These are phyloP conservation scores for Russula sp. DNA, from an alignment of 768 basidiomycete species.

Conservation along the genomic window DNA sequence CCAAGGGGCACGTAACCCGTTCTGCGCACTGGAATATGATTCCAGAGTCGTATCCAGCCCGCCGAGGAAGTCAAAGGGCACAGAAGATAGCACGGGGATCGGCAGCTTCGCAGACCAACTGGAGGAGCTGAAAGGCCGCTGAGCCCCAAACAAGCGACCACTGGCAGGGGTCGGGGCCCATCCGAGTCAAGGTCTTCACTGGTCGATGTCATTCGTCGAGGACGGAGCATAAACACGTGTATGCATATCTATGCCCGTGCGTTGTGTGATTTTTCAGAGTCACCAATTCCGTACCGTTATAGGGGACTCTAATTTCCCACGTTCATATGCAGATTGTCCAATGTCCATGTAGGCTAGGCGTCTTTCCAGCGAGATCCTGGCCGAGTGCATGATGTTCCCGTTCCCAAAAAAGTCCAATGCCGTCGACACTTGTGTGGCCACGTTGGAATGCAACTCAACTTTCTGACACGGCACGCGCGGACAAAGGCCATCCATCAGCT, in stretches of 20 bases:
- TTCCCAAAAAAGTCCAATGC: too few relatives aligned
- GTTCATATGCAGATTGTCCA: not conserved
- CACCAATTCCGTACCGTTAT: too few relatives aligned
- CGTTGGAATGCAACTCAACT: not conserved
- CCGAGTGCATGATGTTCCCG: not conserved
- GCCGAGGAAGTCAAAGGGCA: not conserved
- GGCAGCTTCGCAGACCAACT: not conserved
- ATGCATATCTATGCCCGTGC: not conserved
- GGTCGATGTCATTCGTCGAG: too few relatives aligned
- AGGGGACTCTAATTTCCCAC: not conserved
- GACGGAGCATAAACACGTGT: not conserved
- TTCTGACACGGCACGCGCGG: too few relatives aligned
- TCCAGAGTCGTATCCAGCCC: not conserved
- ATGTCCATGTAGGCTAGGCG: too few relatives aligned
- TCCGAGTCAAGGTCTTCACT: too few relatives aligned
- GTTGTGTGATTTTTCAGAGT: not conserved
- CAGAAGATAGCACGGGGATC: not conserved
- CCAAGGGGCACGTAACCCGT: not conserved
- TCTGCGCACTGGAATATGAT: not conserved
- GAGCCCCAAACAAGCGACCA: not conserved
- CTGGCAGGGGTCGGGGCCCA: not conserved
- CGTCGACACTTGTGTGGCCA: constrained; percentile 1
- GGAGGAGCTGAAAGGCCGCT: too few relatives aligned
- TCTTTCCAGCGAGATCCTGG: not conserved
- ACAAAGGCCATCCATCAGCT: too few relatives aligned